Evolutionary conservation across 2,329 filamentous ascomycete genomes (phyloP), one percentile per base, ranked within the genome.

Genomic region (Colletotrichum aenigma): DNA sequence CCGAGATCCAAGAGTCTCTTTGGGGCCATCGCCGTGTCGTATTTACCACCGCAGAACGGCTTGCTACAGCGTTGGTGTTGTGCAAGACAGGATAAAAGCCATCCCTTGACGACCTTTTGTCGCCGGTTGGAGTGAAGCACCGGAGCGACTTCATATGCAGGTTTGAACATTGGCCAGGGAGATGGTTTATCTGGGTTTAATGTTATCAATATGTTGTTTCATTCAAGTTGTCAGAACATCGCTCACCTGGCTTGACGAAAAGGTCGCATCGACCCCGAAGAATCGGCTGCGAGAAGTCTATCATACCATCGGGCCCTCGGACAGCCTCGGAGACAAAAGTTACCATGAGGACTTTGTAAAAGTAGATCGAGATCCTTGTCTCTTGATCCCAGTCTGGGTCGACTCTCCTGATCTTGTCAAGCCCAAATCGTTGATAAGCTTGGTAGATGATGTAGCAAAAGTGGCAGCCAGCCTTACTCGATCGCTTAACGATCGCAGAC

Each of bases 371-470:
- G 43, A 52, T 13, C 43, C n/a, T 52, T 13, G 43, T 52, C 43
- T 21, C 6, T 52, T 24, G n/a, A 52, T 52, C n/a, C 43, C 43
- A 52, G 10, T 21, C 43, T 21, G 43, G 43, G 43, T 52, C 6
- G 6, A 52, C 3, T 4, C 43, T 52, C 10, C 10, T 2, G 4
- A 52, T 52, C 12, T 21, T 21, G 43, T 52, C n/a, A 24, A 52
- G 43, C 43, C 43, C 43, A 52, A 52, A 52, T 24, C 43, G 43
- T 52, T n/a, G n/a, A 13, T n/a, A 52, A 13, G 43, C 43, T 52
- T 52, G n/a, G 43, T 52, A 32, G 18, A 70, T 70, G 36, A 66
- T 66, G n/a, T 74, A 70, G 56, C 71, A 74, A 30, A n/a, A n/a
- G 55, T 74, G 71, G 7, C 71, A 74, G 48, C 66, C 71, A 12